Conservation (phyloP, 2,329 filamentous ascomycete genomes). For the Cladosporium sp. region DNA sequence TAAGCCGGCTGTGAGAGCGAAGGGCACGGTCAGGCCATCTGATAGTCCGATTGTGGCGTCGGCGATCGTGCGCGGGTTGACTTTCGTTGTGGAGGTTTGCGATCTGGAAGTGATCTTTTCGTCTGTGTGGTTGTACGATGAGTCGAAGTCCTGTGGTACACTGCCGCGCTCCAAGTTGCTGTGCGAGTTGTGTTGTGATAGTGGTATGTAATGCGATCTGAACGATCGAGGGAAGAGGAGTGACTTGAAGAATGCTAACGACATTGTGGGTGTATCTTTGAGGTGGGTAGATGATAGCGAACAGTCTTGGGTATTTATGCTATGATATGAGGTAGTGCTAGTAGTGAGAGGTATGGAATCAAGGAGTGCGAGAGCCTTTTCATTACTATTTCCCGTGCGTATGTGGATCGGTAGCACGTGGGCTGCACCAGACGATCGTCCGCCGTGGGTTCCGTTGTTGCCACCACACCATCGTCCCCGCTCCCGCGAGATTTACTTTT, state of each 20-base stretch:
- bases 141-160: neutral
- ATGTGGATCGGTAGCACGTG: neutral
- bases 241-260: slow-evolving; percentile 17
- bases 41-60: slow-evolving; percentile 47
- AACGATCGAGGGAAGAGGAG: neutral
- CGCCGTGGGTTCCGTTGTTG: slow-evolving; percentile 8
- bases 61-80: slow-evolving; percentile 46
- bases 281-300: neutral
- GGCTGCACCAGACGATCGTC: neutral
- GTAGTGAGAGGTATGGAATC: neutral
- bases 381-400: neutral
- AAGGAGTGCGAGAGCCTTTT: neutral
- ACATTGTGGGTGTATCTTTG: slow-evolving; percentile 5
- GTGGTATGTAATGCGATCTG: slow-evolving; percentile 4
- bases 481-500: slow-evolving; percentile 5
- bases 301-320: neutral
- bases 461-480: slow-evolving; percentile 8
- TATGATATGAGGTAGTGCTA: neutral
- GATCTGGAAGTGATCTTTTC: neutral
- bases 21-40: slow-evolving; percentile 48
- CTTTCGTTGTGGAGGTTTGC: neutral
- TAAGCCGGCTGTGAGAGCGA: slow-evolving; percentile 46
- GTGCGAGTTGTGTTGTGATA: slow-evolving; percentile 12
- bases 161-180: neutral
- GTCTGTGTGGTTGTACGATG: neutral